Conservation (phyloP, 2,329 filamentous ascomycete genomes). For the Byssothecium circinans region DNA sequence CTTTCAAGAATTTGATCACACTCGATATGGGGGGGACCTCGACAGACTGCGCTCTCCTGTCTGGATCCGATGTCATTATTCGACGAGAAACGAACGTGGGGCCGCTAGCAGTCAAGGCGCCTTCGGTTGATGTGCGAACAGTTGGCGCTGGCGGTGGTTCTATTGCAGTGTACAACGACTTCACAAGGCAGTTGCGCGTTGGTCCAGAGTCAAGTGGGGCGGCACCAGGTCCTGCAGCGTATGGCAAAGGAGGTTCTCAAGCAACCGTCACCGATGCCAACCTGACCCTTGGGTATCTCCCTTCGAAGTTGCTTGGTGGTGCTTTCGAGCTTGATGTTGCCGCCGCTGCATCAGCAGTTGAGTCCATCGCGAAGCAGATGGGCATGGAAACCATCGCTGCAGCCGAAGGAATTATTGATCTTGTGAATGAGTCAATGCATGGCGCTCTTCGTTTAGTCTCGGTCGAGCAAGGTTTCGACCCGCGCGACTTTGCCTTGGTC, state of each 20-base stretch:
- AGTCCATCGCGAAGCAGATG: slow-evolving; percentile 51
- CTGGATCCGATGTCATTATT: slow-evolving; percentile 47
- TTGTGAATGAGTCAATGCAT: slow-evolving; percentile 57
- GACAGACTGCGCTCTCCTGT: slow-evolving; percentile 53
- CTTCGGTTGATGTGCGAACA: slow-evolving; percentile 53
- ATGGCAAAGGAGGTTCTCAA: slow-evolving; percentile 50
- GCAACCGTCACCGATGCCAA: slow-evolving; percentile 57
- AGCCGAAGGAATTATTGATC: slow-evolving; percentile 53
- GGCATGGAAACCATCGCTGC: slow-evolving; percentile 46
- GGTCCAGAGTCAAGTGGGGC: slow-evolving; percentile 56
- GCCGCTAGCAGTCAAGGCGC: slow-evolving; percentile 49
- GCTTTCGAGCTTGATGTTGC: slow-evolving; percentile 49
- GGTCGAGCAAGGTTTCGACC: slow-evolving; percentile 56
- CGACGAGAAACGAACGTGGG: slow-evolving; percentile 52
- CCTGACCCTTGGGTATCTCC: slow-evolving; percentile 52
- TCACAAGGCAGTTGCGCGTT: slow-evolving; percentile 53
- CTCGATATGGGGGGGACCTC: slow-evolving; percentile 57
- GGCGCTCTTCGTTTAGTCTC: slow-evolving; percentile 55
- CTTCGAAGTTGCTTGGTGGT: slow-evolving; percentile 50
- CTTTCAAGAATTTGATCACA: slow-evolving; percentile 53
- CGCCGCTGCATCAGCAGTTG: slow-evolving; percentile 47
- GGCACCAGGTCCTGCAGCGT: slow-evolving; percentile 53
- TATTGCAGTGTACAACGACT: slow-evolving; percentile 51
- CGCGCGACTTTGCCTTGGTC: slow-evolving; percentile 54
- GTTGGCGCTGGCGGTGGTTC: slow-evolving; percentile 56